Percentiles rank a stretch among this genome's conserved stretches.
Conservation (phyloP, 768 basidiomycete species). For the Boletus subcaerulescens region DNA sequence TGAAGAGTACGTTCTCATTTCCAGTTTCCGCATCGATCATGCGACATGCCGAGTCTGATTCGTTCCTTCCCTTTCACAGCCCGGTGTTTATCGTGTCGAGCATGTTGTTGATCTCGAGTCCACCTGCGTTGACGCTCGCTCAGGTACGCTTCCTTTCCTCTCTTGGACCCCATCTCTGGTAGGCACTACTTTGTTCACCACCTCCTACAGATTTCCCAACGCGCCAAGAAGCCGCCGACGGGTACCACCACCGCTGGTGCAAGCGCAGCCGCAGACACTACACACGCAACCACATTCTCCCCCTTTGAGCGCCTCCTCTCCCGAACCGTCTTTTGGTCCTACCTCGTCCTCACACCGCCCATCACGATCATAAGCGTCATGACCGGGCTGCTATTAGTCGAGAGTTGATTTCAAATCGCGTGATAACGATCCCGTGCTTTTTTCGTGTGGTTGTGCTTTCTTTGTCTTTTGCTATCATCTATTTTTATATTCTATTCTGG, state of each 20-base stretch:
- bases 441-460: too few species aligned
- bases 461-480: too few species aligned
- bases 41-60: not conserved
- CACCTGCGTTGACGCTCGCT: slow-evolving; percentile 73
- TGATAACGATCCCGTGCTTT: too few species aligned
- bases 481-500: too few species aligned
- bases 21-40: not conserved
- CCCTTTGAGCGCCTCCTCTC: slow-evolving; percentile 85
- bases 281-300: slow-evolving; percentile 5
- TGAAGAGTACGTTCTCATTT: slow-evolving; percentile 58
- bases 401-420: slow-evolving; percentile 25
- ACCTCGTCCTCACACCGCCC: slow-evolving; percentile 85
- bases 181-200: not conserved
- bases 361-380: slow-evolving; percentile 78
- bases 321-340: slow-evolving; percentile 91
- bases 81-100: slow-evolving; percentile 87
- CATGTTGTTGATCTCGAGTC: slow-evolving; percentile 77
- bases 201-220: slow-evolving; percentile 21
- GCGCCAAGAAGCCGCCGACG: not conserved
- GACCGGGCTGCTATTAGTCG: slow-evolving; percentile 62
- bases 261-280: not conserved
- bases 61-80: slow-evolving; percentile 34
- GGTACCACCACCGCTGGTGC: not conserved
- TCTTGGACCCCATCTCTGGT: not conserved
- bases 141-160: slow-evolving; percentile 40